Percentiles rank a stretch among this genome's conserved stretches.
Conservation (phyloP, 352 stramenopile genomes). For the Hyaloperonospora brassicae region DNA sequence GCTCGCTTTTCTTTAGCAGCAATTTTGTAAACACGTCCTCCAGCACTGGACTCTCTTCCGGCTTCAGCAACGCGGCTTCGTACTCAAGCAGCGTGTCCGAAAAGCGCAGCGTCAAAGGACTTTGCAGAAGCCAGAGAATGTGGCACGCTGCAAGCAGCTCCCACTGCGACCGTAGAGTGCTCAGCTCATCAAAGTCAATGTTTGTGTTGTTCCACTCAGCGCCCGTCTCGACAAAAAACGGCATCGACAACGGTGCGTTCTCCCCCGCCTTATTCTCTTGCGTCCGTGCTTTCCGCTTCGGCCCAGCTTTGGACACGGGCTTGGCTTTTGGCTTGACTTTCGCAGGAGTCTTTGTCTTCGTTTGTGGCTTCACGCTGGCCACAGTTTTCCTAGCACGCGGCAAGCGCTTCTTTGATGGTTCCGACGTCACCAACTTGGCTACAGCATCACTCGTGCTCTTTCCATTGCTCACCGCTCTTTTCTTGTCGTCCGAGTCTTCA, state of each 20-base stretch:
- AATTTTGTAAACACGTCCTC: slow-evolving; percentile 85
- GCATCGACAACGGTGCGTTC: slow-evolving; percentile 42
- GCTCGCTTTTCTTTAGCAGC: slow-evolving; percentile 76
- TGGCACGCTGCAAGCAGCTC: slow-evolving; percentile 73
- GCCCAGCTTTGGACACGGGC: slow-evolving; percentile 24
- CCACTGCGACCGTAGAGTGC: slow-evolving; percentile 51
- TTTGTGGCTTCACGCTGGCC: slow-evolving; percentile 14
- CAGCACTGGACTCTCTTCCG: slow-evolving; percentile 54
- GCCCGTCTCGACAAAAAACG: slow-evolving; percentile 68
- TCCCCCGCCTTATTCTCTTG: slow-evolving; percentile 48
- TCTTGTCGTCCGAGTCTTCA: slow-evolving; percentile 1
- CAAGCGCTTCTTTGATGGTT: slow-evolving; percentile 23
- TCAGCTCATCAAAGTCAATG: slow-evolving; percentile 72
- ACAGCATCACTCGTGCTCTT: not conserved
- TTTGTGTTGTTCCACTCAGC: slow-evolving; percentile 59
- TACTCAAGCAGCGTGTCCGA: slow-evolving; percentile 77
- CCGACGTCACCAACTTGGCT: slow-evolving; percentile 9
- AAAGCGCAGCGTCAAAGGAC: slow-evolving; percentile 67
- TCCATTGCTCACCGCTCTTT: not conserved
- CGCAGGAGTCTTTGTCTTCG: slow-evolving; percentile 3
- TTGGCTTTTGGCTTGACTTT: slow-evolving; percentile 16
- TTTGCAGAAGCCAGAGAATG: slow-evolving; percentile 78
- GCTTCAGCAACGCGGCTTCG: slow-evolving; percentile 70
- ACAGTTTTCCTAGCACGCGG: slow-evolving; percentile 18
- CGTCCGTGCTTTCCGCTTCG: slow-evolving; percentile 55